Evolutionary conservation across 179 eudicot species (phyloP), one percentile per base, ranked within the genome.

Genomic region (Corrigiola litoralis): DNA sequence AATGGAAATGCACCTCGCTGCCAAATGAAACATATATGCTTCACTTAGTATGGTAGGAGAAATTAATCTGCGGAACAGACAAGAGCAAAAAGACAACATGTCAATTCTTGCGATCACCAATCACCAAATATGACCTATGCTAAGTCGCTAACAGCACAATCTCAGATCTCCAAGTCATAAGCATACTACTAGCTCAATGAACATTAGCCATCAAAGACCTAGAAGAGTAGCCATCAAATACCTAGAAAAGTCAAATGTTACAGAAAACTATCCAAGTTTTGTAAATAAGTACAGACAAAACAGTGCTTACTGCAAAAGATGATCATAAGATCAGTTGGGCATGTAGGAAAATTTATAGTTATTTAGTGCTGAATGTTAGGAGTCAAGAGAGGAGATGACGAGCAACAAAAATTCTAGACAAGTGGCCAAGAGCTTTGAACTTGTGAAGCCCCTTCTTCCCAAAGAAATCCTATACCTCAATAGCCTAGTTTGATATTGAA

Each of bases 1-100:
- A 78, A 57, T 18, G 95, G 95, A 73, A 88, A 82, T 78, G 95
- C 91, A 78, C 88, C 88, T 79, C 95, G 83, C 91, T 88, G 91
- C 73, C 79, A 80, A 66, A 80, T 58, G 42, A 32, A 76, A 66
- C 71, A 75, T 59, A 65, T 54, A 58, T 50, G 67, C 58, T 69
- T 75, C 64, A 54, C 67, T 75, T 69, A 74, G 70, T 74, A 75
- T 57, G 21, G 48, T 23, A 25, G 50, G 46, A 64, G 50, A 69
- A 41, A 68, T 24, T 61, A 50, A 62, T 68, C 55, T 67, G 68
- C 72, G 28, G 58, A 46, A 54, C 18, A 9, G 25, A 45, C 21
- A 4, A 4, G 11, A 29, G 37, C 41, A 55, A 56, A 54, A 73
- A 20, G 14, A 58, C 18, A 54, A 63, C 53, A 55, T 37, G 58